A percentile compares a stretch with the other conserved stretches of the same genome.
phyloP scores from a whole-genome alignment of 2,329 filamentous ascomycete genomes.

The Podosphaera fusca region DNA sequence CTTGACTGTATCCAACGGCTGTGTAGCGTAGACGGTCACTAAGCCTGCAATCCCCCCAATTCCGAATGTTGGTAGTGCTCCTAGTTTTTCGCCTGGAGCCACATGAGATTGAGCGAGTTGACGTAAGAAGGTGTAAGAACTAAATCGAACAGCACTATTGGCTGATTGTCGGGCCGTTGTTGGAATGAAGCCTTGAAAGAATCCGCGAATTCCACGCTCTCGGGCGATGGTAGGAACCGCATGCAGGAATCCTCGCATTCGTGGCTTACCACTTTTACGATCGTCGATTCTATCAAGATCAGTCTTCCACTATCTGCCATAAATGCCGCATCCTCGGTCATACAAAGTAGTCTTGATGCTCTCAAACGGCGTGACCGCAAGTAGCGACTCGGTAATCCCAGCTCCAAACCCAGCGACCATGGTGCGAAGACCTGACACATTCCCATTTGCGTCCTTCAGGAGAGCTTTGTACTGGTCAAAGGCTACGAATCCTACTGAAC shows the following conservation, averaged over 20 bases:
- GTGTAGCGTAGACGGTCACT: conserved; percentile 65
- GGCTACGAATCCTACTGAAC: conserved; percentile 58
- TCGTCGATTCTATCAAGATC: conserved; percentile 54
- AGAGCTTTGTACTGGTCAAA: conserved; percentile 85
- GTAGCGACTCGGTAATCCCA: conserved; percentile 74
- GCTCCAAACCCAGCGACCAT: conserved; percentile 88
- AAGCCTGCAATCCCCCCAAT: conserved; percentile 75
- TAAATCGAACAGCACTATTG: conserved; percentile 81
- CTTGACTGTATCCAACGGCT: conserved; percentile 79
- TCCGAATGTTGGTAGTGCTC: conserved; percentile 66
- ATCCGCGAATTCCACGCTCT: conserved; percentile 71
- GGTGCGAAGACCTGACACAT: conserved; percentile 71
- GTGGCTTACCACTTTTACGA: conserved; percentile 62
- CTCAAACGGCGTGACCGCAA: conserved; percentile 92
- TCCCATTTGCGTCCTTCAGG: conserved; percentile 62
- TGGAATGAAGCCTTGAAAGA: conserved; percentile 92
- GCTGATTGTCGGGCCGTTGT: conserved; percentile 88
- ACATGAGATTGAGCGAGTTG: conserved; percentile 84
- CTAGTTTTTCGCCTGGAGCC: conserved; percentile 83
- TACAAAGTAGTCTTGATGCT: conserved; percentile 92
- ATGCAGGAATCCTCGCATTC: conserved; percentile 79
- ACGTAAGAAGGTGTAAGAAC: conserved; percentile 71
- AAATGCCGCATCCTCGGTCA: not conserved
- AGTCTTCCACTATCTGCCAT: not conserved
- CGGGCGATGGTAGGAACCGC: conserved; percentile 68